These are phyloP conservation scores for Neofusicoccum sp. DNA, from an alignment of 2,329 filamentous ascomycete species.

Conservation along the genomic window DNA sequence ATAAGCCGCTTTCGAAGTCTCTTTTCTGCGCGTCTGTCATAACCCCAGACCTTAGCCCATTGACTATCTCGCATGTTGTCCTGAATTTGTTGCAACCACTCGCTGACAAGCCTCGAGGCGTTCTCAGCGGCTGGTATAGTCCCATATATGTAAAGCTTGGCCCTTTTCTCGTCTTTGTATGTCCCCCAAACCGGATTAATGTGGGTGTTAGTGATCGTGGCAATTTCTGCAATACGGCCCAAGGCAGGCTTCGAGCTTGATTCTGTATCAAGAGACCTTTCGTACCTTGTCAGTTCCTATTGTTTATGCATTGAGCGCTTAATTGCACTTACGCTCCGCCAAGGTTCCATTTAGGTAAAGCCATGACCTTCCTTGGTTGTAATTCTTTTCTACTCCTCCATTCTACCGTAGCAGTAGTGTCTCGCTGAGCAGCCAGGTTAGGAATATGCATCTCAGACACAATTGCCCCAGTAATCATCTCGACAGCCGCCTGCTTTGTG, in stretches of 20 bases:
- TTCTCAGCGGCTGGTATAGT: neutral
- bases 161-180: neutral
- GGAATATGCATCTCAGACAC: neutral
- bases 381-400: neutral
- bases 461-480: neutral
- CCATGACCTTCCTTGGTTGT: neutral
- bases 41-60: slow-evolving; percentile 4
- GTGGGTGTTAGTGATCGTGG: neutral
- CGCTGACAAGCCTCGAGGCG: neutral
- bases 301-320: no score
- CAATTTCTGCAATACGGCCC: neutral
- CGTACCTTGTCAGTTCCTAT: no score
- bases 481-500: neutral
- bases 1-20: neutral
- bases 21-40: neutral
- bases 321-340: neutral
- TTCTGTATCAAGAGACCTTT: neutral
- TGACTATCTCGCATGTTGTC: neutral
- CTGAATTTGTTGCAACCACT: neutral
- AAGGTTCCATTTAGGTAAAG: neutral
- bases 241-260: neutral
- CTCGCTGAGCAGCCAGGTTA: neutral
- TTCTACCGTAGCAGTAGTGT: neutral
- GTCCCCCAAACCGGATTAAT: neutral
- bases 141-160: neutral